phyloP scores from a whole-genome alignment of 2,329 filamentous ascomycete genomes.

The Pyricularia grisea region DNA sequence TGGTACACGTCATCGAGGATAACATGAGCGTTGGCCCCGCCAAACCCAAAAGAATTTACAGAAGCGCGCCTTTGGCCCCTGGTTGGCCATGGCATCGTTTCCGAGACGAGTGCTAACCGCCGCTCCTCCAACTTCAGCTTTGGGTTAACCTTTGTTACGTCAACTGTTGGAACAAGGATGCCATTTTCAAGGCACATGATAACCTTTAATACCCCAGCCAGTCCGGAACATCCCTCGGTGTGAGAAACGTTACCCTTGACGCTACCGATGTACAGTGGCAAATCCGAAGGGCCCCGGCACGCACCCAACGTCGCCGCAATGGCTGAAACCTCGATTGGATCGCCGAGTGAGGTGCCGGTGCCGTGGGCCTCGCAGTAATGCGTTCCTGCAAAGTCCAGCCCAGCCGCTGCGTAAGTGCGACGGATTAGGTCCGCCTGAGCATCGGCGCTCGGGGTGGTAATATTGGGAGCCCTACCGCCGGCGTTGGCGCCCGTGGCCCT shows the following conservation, averaged over 20 bases:
- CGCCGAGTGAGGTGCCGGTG: too few relatives aligned
- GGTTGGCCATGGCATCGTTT: constrained; percentile 21
- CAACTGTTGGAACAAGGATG: constrained; percentile 30
- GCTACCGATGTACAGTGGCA: too few relatives aligned
- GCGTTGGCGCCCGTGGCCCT: too few relatives aligned
- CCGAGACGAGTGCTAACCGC: constrained; percentile 21
- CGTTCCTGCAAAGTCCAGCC: too few relatives aligned
- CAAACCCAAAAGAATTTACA: constrained; percentile 36
- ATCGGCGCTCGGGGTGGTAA: too few relatives aligned
- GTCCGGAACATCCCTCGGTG: constrained; percentile 36
- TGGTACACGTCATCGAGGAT: constrained; percentile 28
- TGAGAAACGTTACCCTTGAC: too few relatives aligned
- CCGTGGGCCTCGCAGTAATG: too few relatives aligned
- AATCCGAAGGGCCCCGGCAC: not conserved
- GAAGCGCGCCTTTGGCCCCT: constrained; percentile 28
- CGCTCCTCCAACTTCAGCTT: not conserved
- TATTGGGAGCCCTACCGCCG: too few relatives aligned
- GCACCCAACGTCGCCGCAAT: too few relatives aligned
- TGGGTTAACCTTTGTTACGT: constrained; percentile 29
- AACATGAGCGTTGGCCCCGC: constrained; percentile 32
- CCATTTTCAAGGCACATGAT: constrained; percentile 29
- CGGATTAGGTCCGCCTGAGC: too few relatives aligned
- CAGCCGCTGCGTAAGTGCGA: too few relatives aligned
- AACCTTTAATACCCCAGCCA: constrained; percentile 38
- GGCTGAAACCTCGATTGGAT: too few relatives aligned